These are phyloP conservation scores for Daphne laureola DNA, from an alignment of 441 rosid species.

Conservation along the genomic window DNA sequence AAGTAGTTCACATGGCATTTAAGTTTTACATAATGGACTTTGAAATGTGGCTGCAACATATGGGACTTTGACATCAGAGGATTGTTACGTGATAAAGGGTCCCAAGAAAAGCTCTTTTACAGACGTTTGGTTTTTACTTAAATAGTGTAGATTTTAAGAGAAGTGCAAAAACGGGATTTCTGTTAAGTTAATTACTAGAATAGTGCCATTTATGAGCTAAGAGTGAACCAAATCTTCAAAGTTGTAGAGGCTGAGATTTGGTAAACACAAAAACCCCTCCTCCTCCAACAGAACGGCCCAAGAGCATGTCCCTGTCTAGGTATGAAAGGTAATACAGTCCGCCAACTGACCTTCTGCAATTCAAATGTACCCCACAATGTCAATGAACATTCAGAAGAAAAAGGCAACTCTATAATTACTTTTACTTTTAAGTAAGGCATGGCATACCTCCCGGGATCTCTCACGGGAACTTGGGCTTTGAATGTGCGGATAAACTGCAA, in stretches of 20 bases:
- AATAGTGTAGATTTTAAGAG: too few species aligned
- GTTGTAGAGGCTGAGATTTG: conserved; percentile 64
- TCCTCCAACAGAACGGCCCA: conserved; percentile 90
- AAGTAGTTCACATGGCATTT: too few species aligned
- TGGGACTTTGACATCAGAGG: too few species aligned
- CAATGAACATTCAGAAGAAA: neutral
- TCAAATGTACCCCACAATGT: conserved; percentile 18
- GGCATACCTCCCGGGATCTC: conserved; percentile 51
- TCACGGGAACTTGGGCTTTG: conserved; percentile 69
- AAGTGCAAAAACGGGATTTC: too few species aligned
- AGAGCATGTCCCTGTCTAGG: conserved; percentile 68
- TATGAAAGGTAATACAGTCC: conserved; percentile 87
- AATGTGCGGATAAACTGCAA: conserved; percentile 73
- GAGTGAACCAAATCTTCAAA: conserved; percentile 21
- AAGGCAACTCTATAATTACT: neutral
- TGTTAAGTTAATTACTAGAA: too few species aligned
- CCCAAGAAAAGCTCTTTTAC: too few species aligned
- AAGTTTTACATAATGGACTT: too few species aligned
- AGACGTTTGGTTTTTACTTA: too few species aligned
- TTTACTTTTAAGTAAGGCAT: too few species aligned
- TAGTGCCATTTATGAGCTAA: too few species aligned
- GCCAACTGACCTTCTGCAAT: conserved; percentile 65
- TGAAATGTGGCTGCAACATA: too few species aligned
- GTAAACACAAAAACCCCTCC: conserved; percentile 91
- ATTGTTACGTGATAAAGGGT: too few species aligned